phyloP scores from a whole-genome alignment of 2,329 filamentous ascomycete genomes.

The Lecanosticta acicola region DNA sequence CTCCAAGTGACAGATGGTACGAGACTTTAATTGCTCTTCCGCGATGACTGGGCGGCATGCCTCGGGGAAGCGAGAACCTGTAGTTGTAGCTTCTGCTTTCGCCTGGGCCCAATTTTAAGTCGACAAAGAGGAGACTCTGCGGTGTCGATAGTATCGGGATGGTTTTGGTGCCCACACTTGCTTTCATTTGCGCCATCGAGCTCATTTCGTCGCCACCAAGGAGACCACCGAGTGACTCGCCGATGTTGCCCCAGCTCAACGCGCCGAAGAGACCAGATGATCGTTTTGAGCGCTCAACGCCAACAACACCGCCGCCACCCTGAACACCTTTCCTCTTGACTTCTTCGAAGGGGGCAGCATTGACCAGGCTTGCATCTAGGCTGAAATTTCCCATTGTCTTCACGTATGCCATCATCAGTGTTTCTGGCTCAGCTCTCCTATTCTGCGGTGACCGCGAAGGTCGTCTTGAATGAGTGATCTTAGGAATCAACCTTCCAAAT shows the following conservation, averaged over 20 bases:
- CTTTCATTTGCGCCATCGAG: conserved; percentile 92
- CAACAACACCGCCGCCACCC: conserved; percentile 74
- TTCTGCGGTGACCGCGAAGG: conserved; percentile 34
- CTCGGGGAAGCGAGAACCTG: conserved; percentile 75
- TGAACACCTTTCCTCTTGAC: conserved; percentile 93
- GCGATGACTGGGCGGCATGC: conserved; percentile 83
- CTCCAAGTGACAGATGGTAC: conserved; percentile 87
- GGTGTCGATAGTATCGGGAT: conserved; percentile 91
- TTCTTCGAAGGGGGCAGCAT: conserved; percentile 84
- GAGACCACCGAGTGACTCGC: conserved; percentile 80
- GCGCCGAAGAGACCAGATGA: conserved; percentile 75
- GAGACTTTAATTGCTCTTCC: conserved; percentile 91
- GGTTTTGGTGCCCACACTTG: conserved; percentile 74
- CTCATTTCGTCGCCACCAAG: conserved; percentile 83
- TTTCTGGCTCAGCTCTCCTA: conserved; percentile 58
- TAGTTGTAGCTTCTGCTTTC: conserved; percentile 87
- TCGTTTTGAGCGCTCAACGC: conserved; percentile 67
- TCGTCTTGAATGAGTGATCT: conserved; percentile 39
- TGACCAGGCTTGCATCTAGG: conserved; percentile 84
- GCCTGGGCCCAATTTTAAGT: conserved; percentile 77
- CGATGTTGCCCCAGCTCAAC: conserved; percentile 82
- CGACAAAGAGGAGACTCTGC: conserved; percentile 92
- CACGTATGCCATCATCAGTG: conserved; percentile 95
- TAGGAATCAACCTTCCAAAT: conserved; percentile 46
- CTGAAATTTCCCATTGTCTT: conserved; percentile 90